Evolutionary conservation across 2,329 filamentous ascomycete species (phyloP).

Genomic region (Zopfia rhizophila): DNA sequence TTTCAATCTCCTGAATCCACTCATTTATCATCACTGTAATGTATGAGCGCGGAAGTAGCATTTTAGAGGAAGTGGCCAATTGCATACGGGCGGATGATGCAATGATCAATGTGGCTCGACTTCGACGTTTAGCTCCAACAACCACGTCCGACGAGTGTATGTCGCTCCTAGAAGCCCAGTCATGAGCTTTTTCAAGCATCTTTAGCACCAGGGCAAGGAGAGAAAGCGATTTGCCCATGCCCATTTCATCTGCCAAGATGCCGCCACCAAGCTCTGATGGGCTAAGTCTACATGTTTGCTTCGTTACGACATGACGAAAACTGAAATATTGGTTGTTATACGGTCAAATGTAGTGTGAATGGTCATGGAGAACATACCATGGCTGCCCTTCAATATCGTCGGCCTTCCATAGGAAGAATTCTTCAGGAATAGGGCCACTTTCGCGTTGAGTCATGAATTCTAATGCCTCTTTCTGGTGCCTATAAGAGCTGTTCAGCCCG

Average conservation of each 20-base stretch:
- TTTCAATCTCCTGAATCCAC: constrained; percentile 41
- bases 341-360: not conserved
- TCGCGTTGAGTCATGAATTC: constrained; percentile 44
- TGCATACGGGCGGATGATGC: constrained; percentile 38
- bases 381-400: constrained; percentile 27
- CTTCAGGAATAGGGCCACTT: constrained; percentile 39
- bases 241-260: constrained; percentile 71
- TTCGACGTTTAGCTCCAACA: constrained; percentile 51
- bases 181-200: constrained; percentile 50
- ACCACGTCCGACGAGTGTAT: no score
- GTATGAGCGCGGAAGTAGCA: constrained; percentile 2
- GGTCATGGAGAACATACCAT: constrained; percentile 22
- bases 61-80: constrained; percentile 50
- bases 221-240: constrained; percentile 67
- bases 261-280: constrained; percentile 54
- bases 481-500: constrained; percentile 17
- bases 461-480: constrained; percentile 40
- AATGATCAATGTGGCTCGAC: constrained; percentile 40
- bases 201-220: constrained; percentile 61
- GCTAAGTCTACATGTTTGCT: constrained; percentile 34
- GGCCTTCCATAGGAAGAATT: constrained; percentile 41
- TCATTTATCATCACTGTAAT: constrained; percentile 52
- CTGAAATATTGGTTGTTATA: constrained; percentile 16
- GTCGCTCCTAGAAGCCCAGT: constrained; percentile 54
- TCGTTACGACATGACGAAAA: constrained; percentile 56